Percentiles rank a stretch among this genome's conserved stretches.
Evolutionary conservation across 2,329 filamentous ascomycete species (phyloP).

Genomic region (Lecanoromycetidae sp.): DNA sequence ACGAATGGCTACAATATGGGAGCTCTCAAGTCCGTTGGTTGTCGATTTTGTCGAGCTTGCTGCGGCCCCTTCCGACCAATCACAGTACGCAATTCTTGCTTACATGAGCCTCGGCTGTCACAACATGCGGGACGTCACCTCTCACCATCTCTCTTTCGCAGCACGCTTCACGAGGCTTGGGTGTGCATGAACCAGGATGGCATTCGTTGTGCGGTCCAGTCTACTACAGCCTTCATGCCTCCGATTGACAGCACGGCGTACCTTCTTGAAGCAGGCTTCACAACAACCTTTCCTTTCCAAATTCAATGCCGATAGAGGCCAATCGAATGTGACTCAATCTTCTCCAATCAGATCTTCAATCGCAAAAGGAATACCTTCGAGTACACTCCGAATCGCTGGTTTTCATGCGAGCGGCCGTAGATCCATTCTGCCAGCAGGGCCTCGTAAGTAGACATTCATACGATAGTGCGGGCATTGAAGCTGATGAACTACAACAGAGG

Average conservation of each 20-base stretch:
- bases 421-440: conserved; percentile 16
- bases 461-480: neutral
- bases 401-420: conserved; percentile 14
- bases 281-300: neutral
- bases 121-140: neutral
- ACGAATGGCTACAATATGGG: neutral
- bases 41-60: neutral
- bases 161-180: neutral
- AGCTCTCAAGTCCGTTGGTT: neutral
- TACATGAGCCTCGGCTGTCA: neutral
- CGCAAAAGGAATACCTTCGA: neutral
- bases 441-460: conserved; percentile 13
- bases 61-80: conserved; percentile 1
- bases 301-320: neutral
- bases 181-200: neutral
- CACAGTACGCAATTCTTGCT: neutral
- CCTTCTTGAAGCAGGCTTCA: neutral
- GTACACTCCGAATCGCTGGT: conserved; percentile 1
- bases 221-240: neutral
- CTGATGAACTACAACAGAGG: conserved; percentile 41
- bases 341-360: neutral
- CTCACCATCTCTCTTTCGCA: neutral
- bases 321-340: neutral
- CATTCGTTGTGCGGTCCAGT: neutral
- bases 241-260: neutral